These are phyloP conservation scores for Allium cepa DNA, from an alignment of 106 monocot genomes.

Conservation along the genomic window DNA sequence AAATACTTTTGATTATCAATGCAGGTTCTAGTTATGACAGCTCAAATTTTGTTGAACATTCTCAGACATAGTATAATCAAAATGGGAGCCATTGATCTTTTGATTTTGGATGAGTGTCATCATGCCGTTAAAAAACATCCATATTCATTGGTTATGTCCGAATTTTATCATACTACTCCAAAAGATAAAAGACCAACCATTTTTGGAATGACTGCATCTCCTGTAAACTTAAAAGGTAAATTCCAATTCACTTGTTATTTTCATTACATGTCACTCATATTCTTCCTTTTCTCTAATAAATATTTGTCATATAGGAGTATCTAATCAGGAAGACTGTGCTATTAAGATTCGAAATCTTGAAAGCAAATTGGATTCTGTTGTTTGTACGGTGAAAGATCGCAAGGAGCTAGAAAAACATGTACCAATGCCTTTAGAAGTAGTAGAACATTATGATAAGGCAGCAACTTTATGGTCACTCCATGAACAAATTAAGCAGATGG, in stretches of 20 bases:
- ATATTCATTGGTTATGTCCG: conserved; percentile 98
- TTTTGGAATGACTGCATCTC: conserved; percentile 99
- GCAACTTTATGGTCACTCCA: conserved; percentile 80
- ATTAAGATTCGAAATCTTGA: conserved; percentile 98
- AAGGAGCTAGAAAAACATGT: conserved; percentile 92
- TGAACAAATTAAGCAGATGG: conserved; percentile 91
- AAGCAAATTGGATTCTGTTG: conserved; percentile 92
- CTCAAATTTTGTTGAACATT: conserved; percentile 99
- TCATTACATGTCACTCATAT: background rate
- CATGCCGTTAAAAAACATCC: conserved; percentile 99
- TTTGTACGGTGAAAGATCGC: conserved; percentile 96
- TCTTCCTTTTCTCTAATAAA: background rate
- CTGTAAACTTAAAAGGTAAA: conserved; percentile 95
- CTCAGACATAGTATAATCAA: conserved; percentile 97
- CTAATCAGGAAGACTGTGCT: conserved; percentile 98
- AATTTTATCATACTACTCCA: conserved; percentile 96
- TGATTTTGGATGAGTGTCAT: conserved; percentile 98
- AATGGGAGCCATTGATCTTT: conserved; percentile 93
- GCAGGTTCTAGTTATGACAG: conserved; percentile 99
- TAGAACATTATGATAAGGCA: conserved; percentile 86
- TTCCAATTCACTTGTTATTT: background rate
- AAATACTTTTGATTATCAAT: conserved; percentile 16
- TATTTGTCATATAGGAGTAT: conserved; percentile 54
- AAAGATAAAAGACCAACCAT: conserved; percentile 92
- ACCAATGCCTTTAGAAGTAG: conserved; percentile 81